A percentile compares a stretch with the other conserved stretches of the same genome.
phyloP scores from a whole-genome alignment of 2,329 filamentous ascomycete genomes.

The Pseudogymnoascus sp. region DNA sequence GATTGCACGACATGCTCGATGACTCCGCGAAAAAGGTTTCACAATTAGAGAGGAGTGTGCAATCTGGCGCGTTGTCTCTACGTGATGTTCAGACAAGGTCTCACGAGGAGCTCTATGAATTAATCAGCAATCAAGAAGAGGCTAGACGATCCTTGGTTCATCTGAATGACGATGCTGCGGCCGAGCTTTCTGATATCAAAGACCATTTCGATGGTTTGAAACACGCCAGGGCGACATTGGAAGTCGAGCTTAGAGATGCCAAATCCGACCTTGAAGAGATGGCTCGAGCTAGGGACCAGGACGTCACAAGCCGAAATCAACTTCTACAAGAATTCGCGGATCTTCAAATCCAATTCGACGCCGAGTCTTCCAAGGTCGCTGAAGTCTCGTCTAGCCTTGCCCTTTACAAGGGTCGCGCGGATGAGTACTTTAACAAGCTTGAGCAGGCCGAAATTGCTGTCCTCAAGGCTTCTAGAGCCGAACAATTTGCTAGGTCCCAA shows the following conservation, averaged over 20 bases:
- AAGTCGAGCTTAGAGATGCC: conserved; percentile 80
- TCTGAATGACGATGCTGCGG: conserved; percentile 76
- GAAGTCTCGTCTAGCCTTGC: conserved; percentile 79
- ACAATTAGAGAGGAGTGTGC: conserved; percentile 76
- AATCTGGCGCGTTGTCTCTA: conserved; percentile 77
- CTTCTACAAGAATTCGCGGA: conserved; percentile 89
- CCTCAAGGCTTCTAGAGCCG: conserved; percentile 81
- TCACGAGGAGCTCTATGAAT: conserved; percentile 86
- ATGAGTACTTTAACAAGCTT: conserved; percentile 95
- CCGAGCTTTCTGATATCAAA: conserved; percentile 81
- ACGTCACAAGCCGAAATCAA: conserved; percentile 78
- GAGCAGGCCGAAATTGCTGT: conserved; percentile 96
- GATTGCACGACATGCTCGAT: conserved; percentile 88
- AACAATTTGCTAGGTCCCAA: conserved; percentile 89
- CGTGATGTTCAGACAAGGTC: conserved; percentile 89
- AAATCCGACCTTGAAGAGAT: conserved; percentile 80
- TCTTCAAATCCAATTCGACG: conserved; percentile 84
- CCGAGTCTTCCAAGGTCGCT: conserved; percentile 74
- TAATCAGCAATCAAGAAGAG: conserved; percentile 89
- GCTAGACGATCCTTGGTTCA: conserved; percentile 74
- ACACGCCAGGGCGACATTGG: conserved; percentile 68
- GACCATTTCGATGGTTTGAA: conserved; percentile 80
- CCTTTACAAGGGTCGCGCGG: conserved; percentile 83
- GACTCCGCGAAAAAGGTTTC: conserved; percentile 92
- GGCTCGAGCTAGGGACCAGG: conserved; percentile 71